Conservation (phyloP, 441 rosid species). For the Sinapis alba region DNA sequence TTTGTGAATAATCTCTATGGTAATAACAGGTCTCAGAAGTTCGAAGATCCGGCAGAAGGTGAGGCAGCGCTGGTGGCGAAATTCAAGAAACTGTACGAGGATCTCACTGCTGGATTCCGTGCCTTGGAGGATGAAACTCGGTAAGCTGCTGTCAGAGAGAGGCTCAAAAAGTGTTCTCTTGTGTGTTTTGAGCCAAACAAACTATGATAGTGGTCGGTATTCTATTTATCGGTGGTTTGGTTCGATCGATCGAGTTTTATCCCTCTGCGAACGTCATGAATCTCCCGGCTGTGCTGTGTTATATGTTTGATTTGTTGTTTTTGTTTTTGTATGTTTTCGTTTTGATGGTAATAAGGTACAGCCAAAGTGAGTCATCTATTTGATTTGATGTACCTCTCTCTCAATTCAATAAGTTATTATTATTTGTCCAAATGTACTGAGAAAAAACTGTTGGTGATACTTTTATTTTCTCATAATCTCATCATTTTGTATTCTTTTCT, state of each 20-base stretch:
- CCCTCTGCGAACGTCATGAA: slow-evolving; percentile 29
- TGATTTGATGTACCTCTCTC: slow-evolving; percentile 35
- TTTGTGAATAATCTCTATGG: background rate
- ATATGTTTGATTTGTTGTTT: slow-evolving; percentile 39
- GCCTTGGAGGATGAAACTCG: slow-evolving; percentile 94
- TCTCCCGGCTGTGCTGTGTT: slow-evolving; percentile 40
- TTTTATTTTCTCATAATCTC: background rate
- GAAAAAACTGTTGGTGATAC: slow-evolving; percentile 10
- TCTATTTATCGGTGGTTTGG: slow-evolving; percentile 36
- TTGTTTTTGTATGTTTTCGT: slow-evolving; percentile 17
- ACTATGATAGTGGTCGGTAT: slow-evolving; percentile 34
- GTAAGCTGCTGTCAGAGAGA: slow-evolving; percentile 42
- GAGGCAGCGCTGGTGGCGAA: slow-evolving; percentile 86
- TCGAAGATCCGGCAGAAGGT: slow-evolving; percentile 99
- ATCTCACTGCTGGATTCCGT: slow-evolving; percentile 94
- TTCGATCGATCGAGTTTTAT: slow-evolving; percentile 35
- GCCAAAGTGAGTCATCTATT: slow-evolving; percentile 35
- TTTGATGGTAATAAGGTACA: slow-evolving; percentile 41
- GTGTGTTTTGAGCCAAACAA: slow-evolving; percentile 40
- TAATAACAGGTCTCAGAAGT: slow-evolving; percentile 90
- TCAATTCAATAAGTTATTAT: slow-evolving; percentile 36
- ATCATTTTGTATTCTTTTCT: background rate
- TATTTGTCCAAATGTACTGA: slow-evolving; percentile 5
- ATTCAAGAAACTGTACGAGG: slow-evolving; percentile 86
- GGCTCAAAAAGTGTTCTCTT: slow-evolving; percentile 20